phyloP scores from a whole-genome alignment of 306 rosid genomes.

The Purshia tridentata region DNA sequence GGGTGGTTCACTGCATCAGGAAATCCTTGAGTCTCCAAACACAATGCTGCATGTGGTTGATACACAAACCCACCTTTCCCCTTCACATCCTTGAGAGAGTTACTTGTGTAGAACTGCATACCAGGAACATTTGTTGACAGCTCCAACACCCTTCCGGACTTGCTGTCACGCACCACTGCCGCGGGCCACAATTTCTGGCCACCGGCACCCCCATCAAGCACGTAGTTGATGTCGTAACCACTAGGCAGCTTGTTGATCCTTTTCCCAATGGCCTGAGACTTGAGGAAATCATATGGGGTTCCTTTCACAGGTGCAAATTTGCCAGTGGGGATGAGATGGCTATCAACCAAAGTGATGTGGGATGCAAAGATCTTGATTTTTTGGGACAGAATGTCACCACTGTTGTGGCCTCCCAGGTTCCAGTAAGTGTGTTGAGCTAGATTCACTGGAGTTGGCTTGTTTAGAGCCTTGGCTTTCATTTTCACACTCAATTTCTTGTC shows the following conservation, averaged over 20 bases:
- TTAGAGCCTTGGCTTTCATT: slow-evolving; percentile 71
- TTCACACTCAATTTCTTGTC: slow-evolving; percentile 40
- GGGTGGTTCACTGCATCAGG: slow-evolving; percentile 75
- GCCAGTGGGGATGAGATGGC: slow-evolving; percentile 74
- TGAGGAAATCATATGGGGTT: slow-evolving; percentile 77
- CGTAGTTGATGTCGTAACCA: slow-evolving; percentile 82
- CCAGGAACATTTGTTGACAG: slow-evolving; percentile 73
- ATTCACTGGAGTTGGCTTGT: slow-evolving; percentile 86
- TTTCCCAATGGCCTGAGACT: slow-evolving; percentile 56
- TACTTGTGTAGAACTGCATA: slow-evolving; percentile 73
- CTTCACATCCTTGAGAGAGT: slow-evolving; percentile 46
- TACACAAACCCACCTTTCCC: slow-evolving; percentile 72
- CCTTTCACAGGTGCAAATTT: slow-evolving; percentile 50
- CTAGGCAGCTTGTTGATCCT: slow-evolving; percentile 50
- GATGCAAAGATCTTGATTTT: slow-evolving; percentile 64
- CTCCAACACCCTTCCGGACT: slow-evolving; percentile 64
- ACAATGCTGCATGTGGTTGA: slow-evolving; percentile 46
- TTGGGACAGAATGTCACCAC: slow-evolving; percentile 67
- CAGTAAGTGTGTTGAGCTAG: slow-evolving; percentile 76
- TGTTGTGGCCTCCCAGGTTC: slow-evolving; percentile 80
- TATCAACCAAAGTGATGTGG: slow-evolving; percentile 54
- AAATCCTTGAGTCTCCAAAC: slow-evolving; percentile 73
- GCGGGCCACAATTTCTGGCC: slow-evolving; percentile 37
- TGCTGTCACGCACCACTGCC: slow-evolving; percentile 52
- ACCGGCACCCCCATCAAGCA: slow-evolving; percentile 41